Conservation (phyloP, 371 early-diverging fungal genomes). For the Coemansia sp. region DNA sequence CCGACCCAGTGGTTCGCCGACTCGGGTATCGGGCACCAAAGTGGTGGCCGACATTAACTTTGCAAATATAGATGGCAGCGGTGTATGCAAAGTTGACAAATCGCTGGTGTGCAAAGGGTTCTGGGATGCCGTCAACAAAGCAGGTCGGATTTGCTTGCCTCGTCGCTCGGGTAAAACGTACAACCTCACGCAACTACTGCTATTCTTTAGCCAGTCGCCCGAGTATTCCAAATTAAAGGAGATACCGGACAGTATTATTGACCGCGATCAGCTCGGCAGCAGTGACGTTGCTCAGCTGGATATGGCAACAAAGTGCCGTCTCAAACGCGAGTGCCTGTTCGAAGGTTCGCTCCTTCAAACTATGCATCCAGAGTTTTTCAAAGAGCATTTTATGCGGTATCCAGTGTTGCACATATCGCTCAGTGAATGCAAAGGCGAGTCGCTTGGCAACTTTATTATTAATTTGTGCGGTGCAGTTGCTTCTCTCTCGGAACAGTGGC, state of each 20-base stretch:
- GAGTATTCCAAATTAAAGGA: conserved; percentile 3
- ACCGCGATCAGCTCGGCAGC: neutral
- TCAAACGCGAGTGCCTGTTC: conserved; percentile 32
- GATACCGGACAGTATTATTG: conserved; percentile 12
- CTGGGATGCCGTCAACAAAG: conserved; percentile 22
- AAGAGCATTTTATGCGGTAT: conserved; percentile 39
- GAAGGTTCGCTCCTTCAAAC: conserved; percentile 19
- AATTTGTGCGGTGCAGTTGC: conserved; percentile 1
- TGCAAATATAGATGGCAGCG: neutral
- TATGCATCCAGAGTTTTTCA: conserved; percentile 21
- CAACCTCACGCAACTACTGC: conserved; percentile 35
- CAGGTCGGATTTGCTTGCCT: conserved; percentile 34
- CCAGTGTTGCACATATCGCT: conserved; percentile 30
- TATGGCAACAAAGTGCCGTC: conserved; percentile 15
- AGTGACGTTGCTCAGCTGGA: conserved; percentile 3
- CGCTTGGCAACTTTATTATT: conserved; percentile 6
- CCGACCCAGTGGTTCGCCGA: conserved; percentile 43
- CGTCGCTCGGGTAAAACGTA: conserved; percentile 45
- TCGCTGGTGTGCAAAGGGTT: conserved; percentile 40
- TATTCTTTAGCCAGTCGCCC: conserved; percentile 31
- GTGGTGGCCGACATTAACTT: conserved; percentile 23
- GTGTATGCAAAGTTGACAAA: conserved; percentile 38
- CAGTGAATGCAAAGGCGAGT: conserved; percentile 11
- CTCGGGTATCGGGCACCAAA: conserved; percentile 36
- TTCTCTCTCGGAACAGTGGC: too few relatives aligned